Evolutionary conservation across 1,284 basidiomycete genomes (phyloP), one percentile per base, ranked within the genome.

Genomic region (Leccinum glutinopallens): DNA sequence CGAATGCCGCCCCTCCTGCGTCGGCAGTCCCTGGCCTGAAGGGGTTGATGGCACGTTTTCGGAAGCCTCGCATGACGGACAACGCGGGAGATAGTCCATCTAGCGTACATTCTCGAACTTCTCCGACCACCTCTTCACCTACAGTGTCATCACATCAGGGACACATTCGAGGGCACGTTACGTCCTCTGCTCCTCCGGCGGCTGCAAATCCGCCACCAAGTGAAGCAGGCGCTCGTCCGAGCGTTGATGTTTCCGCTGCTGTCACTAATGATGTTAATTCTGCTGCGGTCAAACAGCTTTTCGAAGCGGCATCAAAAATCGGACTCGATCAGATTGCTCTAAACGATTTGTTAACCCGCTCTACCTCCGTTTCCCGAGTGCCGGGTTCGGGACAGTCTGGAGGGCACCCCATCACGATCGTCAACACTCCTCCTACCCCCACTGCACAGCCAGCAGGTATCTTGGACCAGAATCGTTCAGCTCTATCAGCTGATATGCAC

Each of bases 1-100:
- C 84, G 25, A 71, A 83, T 25, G 76, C 83, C 64, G 76, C 83
- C 64, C 87, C 89, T 22, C 88, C 89, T 67, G 85, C 88, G 5
- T 87, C 89, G 22, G 84, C 89, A 29, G 82, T 86, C 13, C 91
- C 90, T 41, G 88, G 90, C 53, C 71, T 92, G 29, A 90, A 87
- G 74, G 87, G 90, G 10, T 89, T 93, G 75, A 92, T 93, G 84
- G 85, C 90, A 33, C 84, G 89, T 46, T 90, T 93, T 73, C 84
- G 90, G 59, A 92, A 87, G 72, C 84, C 82, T 66, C 83, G 87
- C 61, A 72, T 79, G 22, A 71, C 78, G n/a, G 74, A 77, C 56
- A 65, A 63, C 39, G 13, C 62, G 32, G 75, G 73, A 56, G 74
- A 77, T 62, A 72, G 75, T 64, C 76, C 73, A 56, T 74, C 76